phyloP scores from a whole-genome alignment of 129 eudicot genomes.

The Calendula officinalis region DNA sequence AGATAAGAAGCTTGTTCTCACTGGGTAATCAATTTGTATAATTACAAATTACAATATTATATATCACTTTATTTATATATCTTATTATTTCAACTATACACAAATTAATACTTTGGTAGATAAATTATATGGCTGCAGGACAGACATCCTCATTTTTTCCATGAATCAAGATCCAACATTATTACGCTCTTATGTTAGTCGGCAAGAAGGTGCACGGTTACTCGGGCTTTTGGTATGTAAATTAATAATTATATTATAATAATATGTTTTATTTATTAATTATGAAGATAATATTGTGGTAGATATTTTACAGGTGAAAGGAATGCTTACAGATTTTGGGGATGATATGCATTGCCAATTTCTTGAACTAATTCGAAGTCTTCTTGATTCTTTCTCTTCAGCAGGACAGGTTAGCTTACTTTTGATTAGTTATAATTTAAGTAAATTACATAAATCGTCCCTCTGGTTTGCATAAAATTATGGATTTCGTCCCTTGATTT shows the following conservation, averaged over 20 bases:
- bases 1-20: constrained; percentile 78
- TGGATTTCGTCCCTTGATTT: too few species aligned
- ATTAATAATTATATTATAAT: not conserved
- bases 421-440: not conserved
- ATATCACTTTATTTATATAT: constrained; percentile 1
- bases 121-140: constrained; percentile 70
- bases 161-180: constrained; percentile 78
- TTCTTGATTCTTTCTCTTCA: constrained; percentile 64
- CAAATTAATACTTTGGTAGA: constrained; percentile 20
- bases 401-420: constrained; percentile 64
- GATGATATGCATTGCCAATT: constrained; percentile 98
- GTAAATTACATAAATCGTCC: too few species aligned
- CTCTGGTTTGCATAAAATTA: too few species aligned
- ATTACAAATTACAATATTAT: not conserved
- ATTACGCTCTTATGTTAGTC: constrained; percentile 65
- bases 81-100: constrained; percentile 8
- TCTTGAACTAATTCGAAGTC: constrained; percentile 84
- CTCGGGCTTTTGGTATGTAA: constrained; percentile 86
- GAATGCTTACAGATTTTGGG: constrained; percentile 94
- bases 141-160: constrained; percentile 91
- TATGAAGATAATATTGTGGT: constrained; percentile 12
- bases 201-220: constrained; percentile 66
- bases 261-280: not conserved
- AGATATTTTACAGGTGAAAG: constrained; percentile 64
- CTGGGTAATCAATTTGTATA: constrained; percentile 58